These are phyloP conservation scores for Xylaria sp. DNA, from an alignment of 2,329 filamentous ascomycete genomes.

Conservation along the genomic window DNA sequence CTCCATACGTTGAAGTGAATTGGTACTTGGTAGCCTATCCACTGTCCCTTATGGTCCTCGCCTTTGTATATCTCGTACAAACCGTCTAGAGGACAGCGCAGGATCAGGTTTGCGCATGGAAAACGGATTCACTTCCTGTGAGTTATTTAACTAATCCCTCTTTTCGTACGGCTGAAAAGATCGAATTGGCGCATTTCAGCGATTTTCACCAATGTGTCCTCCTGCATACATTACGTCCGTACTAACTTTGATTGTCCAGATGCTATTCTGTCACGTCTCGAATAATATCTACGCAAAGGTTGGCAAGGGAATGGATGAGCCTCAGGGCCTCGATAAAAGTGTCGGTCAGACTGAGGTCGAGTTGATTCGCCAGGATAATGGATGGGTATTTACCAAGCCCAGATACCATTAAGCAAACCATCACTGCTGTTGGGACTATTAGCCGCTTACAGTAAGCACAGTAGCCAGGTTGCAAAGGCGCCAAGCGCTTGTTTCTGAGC, in stretches of 20 bases:
- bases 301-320: conserved; percentile 51
- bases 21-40: conserved; percentile 55
- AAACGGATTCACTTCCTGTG: conserved; percentile 51
- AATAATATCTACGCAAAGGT: conserved; percentile 49
- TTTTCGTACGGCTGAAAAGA: neutral
- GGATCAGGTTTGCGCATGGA: conserved; percentile 54
- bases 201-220: neutral
- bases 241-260: conserved; percentile 31
- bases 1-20: conserved; percentile 50
- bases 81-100: conserved; percentile 52
- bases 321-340: conserved; percentile 50
- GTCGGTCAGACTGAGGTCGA: conserved; percentile 51
- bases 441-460: neutral
- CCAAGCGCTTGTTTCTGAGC: neutral
- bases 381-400: conserved; percentile 52
- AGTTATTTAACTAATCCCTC: conserved; percentile 1
- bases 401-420: conserved; percentile 20
- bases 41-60: conserved; percentile 49
- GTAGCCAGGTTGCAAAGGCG: neutral
- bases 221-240: neutral
- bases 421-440: neutral
- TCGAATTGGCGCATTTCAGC: neutral
- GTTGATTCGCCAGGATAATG: conserved; percentile 49
- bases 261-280: conserved; percentile 54
- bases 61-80: conserved; percentile 51